phyloP scores from a whole-genome alignment of 495 filamentous ascomycete species.

The Aspergillus biplanus region DNA sequence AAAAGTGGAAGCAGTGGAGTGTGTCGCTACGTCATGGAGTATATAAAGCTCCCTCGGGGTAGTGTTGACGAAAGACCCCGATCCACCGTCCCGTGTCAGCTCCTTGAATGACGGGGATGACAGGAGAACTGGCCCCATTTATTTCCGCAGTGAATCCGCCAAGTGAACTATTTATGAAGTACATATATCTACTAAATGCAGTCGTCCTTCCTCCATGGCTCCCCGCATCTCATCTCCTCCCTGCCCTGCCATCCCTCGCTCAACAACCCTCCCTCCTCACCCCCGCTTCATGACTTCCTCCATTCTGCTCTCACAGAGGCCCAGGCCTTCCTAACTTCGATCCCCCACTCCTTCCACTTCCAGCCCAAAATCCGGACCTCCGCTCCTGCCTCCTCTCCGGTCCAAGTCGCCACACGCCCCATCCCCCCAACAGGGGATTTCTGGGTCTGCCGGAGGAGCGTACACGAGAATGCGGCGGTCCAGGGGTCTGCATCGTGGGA shows the following conservation, averaged over 20 bases:
- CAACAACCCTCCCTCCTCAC: conserved; percentile 2
- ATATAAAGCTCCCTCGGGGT: no score
- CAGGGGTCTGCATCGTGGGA: conserved; percentile 64
- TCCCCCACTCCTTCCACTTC: conserved; percentile 36
- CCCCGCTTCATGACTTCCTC: conserved; percentile 28
- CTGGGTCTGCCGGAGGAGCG: conserved; percentile 70
- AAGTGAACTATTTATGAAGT: no score
- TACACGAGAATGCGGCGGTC: conserved; percentile 57
- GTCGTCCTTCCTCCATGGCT: not conserved
- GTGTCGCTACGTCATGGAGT: no score
- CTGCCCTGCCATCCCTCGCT: conserved; percentile 40
- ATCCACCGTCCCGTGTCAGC: no score
- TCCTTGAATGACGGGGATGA: no score
- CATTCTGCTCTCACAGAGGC: conserved; percentile 56
- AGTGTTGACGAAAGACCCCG: no score
- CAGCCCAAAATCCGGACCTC: conserved; percentile 36
- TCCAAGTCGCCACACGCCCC: conserved; percentile 48
- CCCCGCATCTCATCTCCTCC: conserved; percentile 34
- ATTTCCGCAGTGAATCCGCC: no score
- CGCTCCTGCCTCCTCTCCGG: conserved; percentile 45
- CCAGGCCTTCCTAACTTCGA: conserved; percentile 53
- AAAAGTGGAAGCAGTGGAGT: no score
- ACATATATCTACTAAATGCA: not conserved
- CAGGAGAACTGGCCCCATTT: no score
- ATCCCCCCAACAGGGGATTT: conserved; percentile 55